phyloP scores from a whole-genome alignment of 2,329 filamentous ascomycete genomes.

The Penicillium sp. region DNA sequence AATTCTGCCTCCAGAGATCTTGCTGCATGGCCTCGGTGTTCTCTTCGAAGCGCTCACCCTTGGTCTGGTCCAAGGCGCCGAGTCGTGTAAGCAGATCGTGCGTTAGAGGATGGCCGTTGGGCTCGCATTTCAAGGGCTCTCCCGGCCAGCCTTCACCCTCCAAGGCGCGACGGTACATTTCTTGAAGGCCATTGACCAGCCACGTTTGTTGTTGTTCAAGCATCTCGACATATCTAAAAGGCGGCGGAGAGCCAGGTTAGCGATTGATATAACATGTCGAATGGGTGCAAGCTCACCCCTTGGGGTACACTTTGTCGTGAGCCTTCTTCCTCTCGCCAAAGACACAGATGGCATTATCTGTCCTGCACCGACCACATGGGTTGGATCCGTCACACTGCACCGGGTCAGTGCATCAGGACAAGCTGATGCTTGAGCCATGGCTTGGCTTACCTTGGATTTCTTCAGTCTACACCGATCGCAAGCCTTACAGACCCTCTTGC shows the following conservation, averaged over 20 bases:
- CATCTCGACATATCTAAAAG: conserved; percentile 54
- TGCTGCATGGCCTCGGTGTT: conserved; percentile 49
- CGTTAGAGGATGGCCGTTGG: conserved; percentile 51
- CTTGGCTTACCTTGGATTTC: conserved; percentile 60
- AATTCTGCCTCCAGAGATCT: conserved; percentile 46
- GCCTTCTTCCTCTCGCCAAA: conserved; percentile 59
- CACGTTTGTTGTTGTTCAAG: conserved; percentile 57
- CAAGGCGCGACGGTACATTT: conserved; percentile 49
- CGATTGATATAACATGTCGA: conserved; percentile 6
- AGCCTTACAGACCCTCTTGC: conserved; percentile 59
- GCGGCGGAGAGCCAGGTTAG: too few species aligned
- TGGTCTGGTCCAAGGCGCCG: conserved; percentile 47
- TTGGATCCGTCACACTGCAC: conserved; percentile 51
- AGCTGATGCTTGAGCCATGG: too few species aligned
- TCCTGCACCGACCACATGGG: conserved; percentile 54
- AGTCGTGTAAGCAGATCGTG: conserved; percentile 56
- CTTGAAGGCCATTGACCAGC: conserved; percentile 53
- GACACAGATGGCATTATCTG: conserved; percentile 57
- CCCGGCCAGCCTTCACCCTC: conserved; percentile 51
- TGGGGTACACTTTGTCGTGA: conserved; percentile 59
- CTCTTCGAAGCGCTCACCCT: conserved; percentile 52
- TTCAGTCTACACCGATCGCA: conserved; percentile 58
- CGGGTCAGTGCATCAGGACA: conserved; percentile 25
- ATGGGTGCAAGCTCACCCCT: conserved; percentile 45
- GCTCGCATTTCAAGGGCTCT: conserved; percentile 42